Conservation (phyloP, 768 basidiomycete species). For the Cystobasidium onofrii region DNA sequence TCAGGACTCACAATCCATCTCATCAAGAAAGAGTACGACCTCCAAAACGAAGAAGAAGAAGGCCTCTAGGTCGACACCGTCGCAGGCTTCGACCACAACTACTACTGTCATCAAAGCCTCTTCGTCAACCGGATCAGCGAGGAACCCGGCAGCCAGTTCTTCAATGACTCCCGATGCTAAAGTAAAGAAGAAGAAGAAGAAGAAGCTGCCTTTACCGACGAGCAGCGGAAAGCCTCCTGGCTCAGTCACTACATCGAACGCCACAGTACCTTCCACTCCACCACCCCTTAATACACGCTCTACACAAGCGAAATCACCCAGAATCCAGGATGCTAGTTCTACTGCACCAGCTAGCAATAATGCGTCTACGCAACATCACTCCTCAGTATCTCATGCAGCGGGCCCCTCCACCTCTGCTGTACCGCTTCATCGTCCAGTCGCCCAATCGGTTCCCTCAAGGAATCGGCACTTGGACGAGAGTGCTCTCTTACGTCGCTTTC, state of each 20-base stretch:
- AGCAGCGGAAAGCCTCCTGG: background rate
- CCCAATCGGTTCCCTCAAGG: background rate
- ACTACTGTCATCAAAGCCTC: background rate
- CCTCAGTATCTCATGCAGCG: background rate
- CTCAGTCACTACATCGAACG: background rate
- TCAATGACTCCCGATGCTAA: background rate
- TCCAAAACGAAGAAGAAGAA: background rate
- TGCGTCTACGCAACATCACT: background rate
- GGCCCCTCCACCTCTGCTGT: background rate
- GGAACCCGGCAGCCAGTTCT: background rate
- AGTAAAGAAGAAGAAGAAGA: slow-evolving; percentile 24
- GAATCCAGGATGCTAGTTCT: background rate
- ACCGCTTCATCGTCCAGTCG: background rate
- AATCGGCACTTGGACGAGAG: background rate
- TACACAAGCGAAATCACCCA: background rate
- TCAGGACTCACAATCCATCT: background rate
- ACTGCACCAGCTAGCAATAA: background rate
- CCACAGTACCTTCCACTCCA: background rate
- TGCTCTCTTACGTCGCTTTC: background rate
- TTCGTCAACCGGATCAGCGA: background rate
- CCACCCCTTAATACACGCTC: background rate
- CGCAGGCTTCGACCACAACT: background rate
- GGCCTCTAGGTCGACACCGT: background rate
- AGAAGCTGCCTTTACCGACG: background rate
- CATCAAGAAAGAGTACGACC: background rate